Conservation (phyloP, 331 rosid species). For the Rosa hybrid region DNA sequence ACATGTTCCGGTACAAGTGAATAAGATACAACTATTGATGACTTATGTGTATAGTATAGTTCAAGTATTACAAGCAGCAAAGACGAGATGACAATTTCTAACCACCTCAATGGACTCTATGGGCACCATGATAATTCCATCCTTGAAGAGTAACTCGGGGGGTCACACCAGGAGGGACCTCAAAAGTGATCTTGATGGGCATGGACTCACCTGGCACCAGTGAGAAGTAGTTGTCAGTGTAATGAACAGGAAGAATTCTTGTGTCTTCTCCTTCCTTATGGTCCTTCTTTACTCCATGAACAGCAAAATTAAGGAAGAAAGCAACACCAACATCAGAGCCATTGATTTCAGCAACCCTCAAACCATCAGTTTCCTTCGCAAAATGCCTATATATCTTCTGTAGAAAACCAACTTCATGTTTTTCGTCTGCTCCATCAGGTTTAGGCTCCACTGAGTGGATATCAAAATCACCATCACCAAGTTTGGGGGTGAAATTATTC, state of each 20-base stretch:
- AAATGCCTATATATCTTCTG: conserved; percentile 47
- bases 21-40: neutral
- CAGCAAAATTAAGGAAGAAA: conserved; percentile 80
- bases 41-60: neutral
- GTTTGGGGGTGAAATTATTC: conserved; percentile 36
- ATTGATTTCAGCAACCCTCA: conserved; percentile 45
- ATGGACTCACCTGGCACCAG: conserved; percentile 75
- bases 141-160: conserved; percentile 68
- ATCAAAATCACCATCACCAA: conserved; percentile 35
- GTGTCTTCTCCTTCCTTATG: conserved; percentile 70
- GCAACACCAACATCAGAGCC: conserved; percentile 71
- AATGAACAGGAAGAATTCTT: conserved; percentile 87
- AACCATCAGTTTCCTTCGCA: conserved; percentile 35
- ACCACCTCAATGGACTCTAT: conserved; percentile 39
- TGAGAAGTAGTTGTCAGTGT: conserved; percentile 87
- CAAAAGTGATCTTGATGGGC: conserved; percentile 60
- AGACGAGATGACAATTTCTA: conserved; percentile 1
- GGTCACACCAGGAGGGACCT: conserved; percentile 65
- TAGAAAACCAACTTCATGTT: conserved; percentile 41
- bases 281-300: conserved; percentile 52
- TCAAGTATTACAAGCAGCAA: neutral
- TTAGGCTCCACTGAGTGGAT: conserved; percentile 25
- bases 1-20: neutral
- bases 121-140: conserved; percentile 60
- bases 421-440: conserved; percentile 31